A percentile compares a stretch with the other conserved stretches of the same genome.
Evolutionary conservation across 164 flowering plant species (phyloP).

Genomic region (Hamamelis virginiana): DNA sequence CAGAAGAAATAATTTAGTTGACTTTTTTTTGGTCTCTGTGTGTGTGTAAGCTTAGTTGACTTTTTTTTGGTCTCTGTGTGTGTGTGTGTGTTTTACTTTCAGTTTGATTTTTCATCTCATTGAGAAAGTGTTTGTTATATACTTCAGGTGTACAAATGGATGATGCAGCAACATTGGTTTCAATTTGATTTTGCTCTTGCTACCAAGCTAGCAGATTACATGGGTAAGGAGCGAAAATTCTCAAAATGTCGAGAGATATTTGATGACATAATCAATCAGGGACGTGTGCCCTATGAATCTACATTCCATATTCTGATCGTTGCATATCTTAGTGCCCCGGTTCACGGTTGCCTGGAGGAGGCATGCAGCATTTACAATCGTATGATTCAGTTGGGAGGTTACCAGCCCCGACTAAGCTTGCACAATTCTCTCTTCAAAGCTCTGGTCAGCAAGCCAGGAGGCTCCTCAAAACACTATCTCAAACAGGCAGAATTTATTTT

Average conservation of each 20-base stretch:
- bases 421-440: constrained; percentile 87
- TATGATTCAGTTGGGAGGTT: constrained; percentile 92
- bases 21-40: neutral
- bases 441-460: constrained; percentile 65
- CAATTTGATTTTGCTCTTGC: constrained; percentile 85
- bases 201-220: constrained; percentile 81
- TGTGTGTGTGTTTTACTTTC: neutral
- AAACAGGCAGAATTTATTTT: constrained; percentile 90
- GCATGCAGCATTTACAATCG: constrained; percentile 84
- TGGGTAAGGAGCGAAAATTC: constrained; percentile 85
- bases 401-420: constrained; percentile 75
- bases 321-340: constrained; percentile 75
- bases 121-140: neutral
- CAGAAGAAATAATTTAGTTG: too few relatives aligned
- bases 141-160: constrained; percentile 91
- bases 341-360: constrained; percentile 73
- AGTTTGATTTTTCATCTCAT: neutral
- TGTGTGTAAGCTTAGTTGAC: neutral
- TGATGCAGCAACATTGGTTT: constrained; percentile 84
- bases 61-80: neutral
- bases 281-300: constrained; percentile 80
- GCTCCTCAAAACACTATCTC: constrained; percentile 55
- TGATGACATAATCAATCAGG: constrained; percentile 80
- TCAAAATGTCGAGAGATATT: constrained; percentile 82
- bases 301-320: constrained; percentile 81